phyloP scores from a whole-genome alignment of 2,329 filamentous ascomycete species.

The Mycosphaerella sp. region DNA sequence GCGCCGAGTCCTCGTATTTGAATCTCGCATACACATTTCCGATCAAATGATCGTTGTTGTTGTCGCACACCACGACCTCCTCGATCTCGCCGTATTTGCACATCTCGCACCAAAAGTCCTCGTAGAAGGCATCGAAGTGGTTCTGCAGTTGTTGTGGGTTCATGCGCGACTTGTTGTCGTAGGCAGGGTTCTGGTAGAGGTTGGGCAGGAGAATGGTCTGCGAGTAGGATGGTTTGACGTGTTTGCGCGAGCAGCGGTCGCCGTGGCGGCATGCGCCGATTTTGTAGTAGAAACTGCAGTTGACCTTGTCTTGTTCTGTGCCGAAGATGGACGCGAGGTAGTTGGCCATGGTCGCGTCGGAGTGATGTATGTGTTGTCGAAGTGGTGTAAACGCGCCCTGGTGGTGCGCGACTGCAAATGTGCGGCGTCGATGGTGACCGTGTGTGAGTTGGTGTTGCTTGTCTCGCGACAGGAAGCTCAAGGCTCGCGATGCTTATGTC shows the following conservation, averaged over 20 bases:
- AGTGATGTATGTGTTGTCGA: no score
- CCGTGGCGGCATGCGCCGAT: slow-evolving; percentile 98
- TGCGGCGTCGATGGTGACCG: no score
- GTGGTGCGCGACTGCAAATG: no score
- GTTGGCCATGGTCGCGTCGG: slow-evolving; percentile 20
- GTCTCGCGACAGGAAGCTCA: no score
- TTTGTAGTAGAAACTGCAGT: slow-evolving; percentile 99
- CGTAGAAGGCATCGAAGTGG: slow-evolving; percentile 99
- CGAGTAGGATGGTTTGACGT: slow-evolving; percentile 97
- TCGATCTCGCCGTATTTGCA: slow-evolving; percentile 98
- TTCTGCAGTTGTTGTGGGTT: slow-evolving; percentile 93
- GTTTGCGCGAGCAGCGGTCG: slow-evolving; percentile 95
- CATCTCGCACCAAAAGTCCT: slow-evolving; percentile 99
- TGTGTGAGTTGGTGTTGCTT: no score
- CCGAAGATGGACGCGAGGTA: slow-evolving; percentile 94
- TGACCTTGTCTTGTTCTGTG: slow-evolving; percentile 98
- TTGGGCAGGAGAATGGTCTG: slow-evolving; percentile 98
- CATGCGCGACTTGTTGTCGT: slow-evolving; percentile 76
- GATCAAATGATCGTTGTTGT: slow-evolving; percentile 98
- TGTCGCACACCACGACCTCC: slow-evolving; percentile 97
- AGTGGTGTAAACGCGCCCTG: no score
- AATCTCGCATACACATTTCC: slow-evolving; percentile 99
- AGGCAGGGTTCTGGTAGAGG: slow-evolving; percentile 97
- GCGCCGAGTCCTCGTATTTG: slow-evolving; percentile 98
- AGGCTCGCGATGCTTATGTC: no score